Conservation (phyloP, 2,329 filamentous ascomycete genomes). For the Ciborinia camelliae region DNA sequence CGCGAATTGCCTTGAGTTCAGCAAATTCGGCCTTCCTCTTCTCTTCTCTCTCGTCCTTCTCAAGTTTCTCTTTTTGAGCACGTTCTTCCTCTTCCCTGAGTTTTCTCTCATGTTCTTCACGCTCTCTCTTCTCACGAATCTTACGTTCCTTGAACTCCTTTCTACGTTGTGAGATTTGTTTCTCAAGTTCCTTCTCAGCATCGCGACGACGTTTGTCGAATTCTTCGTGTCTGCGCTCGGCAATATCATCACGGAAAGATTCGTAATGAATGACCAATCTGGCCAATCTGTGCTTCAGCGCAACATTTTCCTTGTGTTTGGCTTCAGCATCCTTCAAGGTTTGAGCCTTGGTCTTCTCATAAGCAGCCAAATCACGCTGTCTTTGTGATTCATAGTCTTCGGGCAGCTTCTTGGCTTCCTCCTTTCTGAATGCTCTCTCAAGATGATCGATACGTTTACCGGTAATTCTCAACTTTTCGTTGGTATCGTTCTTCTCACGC, state of each 20-base stretch:
- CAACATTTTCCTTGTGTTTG: conserved; percentile 89
- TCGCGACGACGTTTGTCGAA: conserved; percentile 92
- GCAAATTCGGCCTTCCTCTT: conserved; percentile 70
- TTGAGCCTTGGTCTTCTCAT: conserved; percentile 74
- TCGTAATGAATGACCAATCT: conserved; percentile 84
- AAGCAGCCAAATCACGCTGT: conserved; percentile 71
- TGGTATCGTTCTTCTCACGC: conserved; percentile 95
- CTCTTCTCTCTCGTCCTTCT: conserved; percentile 75
- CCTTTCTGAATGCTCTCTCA: conserved; percentile 93
- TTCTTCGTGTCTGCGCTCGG: conserved; percentile 85
- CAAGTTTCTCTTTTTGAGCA: conserved; percentile 75
- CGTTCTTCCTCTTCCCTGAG: conserved; percentile 84
- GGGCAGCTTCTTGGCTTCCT: conserved; percentile 87
- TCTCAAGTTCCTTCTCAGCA: conserved; percentile 89
- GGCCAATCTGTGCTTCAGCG: conserved; percentile 87
- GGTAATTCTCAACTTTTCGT: conserved; percentile 84
- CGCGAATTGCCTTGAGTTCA: conserved; percentile 62
- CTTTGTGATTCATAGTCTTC: conserved; percentile 83
- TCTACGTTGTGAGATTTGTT: conserved; percentile 81
- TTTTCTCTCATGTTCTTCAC: conserved; percentile 76
- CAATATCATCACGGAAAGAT: conserved; percentile 74
- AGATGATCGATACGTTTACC: conserved; percentile 96
- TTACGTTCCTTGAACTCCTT: conserved; percentile 84
- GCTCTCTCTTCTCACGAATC: conserved; percentile 77
- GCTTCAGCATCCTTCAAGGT: conserved; percentile 75